Percentiles rank a stretch among this genome's conserved stretches.
These are phyloP conservation scores for Penicillium polonicum DNA, from an alignment of 2,329 filamentous ascomycete genomes.

Conservation along the genomic window DNA sequence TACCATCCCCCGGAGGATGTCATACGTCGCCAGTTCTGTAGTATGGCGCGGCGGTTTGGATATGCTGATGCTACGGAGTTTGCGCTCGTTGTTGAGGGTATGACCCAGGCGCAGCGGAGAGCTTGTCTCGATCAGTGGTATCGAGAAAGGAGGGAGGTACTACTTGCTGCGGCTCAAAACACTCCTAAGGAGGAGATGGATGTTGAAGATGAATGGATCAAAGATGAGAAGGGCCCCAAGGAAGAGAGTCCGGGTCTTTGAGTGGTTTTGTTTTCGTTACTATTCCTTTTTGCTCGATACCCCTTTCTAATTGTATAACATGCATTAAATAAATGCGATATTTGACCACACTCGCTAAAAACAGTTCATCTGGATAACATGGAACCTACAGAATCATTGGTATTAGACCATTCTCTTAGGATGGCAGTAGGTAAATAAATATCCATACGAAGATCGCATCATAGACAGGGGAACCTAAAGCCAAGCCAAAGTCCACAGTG, in stretches of 20 bases:
- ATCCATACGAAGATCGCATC: not conserved
- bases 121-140: constrained; percentile 82
- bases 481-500: constrained; percentile 94
- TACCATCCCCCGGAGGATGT: constrained; percentile 76
- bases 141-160: constrained; percentile 57
- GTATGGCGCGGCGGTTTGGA: constrained; percentile 78
- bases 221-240: not conserved
- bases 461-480: constrained; percentile 55
- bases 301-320: not conserved
- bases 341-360: not conserved
- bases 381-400: not conserved
- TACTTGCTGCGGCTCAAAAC: constrained; percentile 19
- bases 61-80: constrained; percentile 78
- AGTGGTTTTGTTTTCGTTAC: not conserved
- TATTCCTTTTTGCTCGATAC: constrained; percentile 5
- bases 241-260: not conserved
- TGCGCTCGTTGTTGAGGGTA: constrained; percentile 83
- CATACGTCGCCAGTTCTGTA: constrained; percentile 79
- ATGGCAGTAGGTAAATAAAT: constrained; percentile 1
- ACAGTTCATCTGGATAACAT: not conserved
- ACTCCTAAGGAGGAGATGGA: constrained; percentile 1
- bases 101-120: constrained; percentile 79
- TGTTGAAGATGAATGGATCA: not conserved
- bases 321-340: not conserved
- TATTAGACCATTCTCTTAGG: not conserved